These are phyloP conservation scores for Crucibulum laeve DNA, from an alignment of 768 basidiomycete genomes.

Conservation along the genomic window DNA sequence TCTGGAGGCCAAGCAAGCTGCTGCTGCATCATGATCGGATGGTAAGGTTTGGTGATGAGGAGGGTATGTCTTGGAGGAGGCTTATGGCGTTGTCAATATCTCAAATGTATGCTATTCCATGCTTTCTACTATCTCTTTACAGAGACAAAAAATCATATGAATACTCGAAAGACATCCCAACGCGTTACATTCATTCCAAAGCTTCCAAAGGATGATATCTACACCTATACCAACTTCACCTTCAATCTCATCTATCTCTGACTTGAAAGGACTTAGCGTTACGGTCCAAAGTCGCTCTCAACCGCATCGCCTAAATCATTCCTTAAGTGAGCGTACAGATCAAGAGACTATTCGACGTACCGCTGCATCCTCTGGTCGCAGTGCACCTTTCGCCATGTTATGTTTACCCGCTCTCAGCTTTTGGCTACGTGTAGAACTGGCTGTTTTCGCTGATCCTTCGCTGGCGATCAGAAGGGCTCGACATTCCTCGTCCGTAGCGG, in stretches of 20 bases:
- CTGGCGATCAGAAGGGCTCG: slow-evolving; percentile 48
- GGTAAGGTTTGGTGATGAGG: background rate
- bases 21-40: slow-evolving; percentile 26
- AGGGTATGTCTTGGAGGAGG: background rate
- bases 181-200: too few species aligned
- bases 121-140: too few species aligned
- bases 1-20: slow-evolving; percentile 49
- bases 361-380: slow-evolving; percentile 79
- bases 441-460: slow-evolving; percentile 34
- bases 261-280: slow-evolving; percentile 36
- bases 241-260: background rate
- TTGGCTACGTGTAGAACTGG: slow-evolving; percentile 38
- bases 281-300: slow-evolving; percentile 62
- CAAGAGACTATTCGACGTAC: slow-evolving; percentile 28
- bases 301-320: slow-evolving; percentile 52
- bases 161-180: too few species aligned
- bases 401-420: slow-evolving; percentile 67
- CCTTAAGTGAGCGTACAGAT: background rate
- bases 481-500: slow-evolving; percentile 73
- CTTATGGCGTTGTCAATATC: background rate
- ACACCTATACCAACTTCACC: background rate
- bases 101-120: too few species aligned
- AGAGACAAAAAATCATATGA: too few species aligned
- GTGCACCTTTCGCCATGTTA: slow-evolving; percentile 85
- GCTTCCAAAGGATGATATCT: background rate